These are phyloP conservation scores for Pseudogymnoascus sp. DNA, from an alignment of 2,329 filamentous ascomycete species.

Conservation along the genomic window DNA sequence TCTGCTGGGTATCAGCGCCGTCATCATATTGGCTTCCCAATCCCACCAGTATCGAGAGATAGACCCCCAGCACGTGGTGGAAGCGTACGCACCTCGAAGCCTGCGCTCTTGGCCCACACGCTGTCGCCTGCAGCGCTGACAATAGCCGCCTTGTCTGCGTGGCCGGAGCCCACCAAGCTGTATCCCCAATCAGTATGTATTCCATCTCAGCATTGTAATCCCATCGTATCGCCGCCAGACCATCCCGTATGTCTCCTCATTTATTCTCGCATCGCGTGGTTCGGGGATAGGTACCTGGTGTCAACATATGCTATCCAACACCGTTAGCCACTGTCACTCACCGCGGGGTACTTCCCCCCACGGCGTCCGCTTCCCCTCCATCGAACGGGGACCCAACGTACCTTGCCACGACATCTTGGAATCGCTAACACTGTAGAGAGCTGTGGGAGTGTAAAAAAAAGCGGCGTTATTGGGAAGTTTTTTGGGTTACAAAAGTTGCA, in stretches of 20 bases:
- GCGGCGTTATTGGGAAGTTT: not conserved
- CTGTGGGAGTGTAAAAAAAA: not conserved
- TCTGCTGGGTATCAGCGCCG: slow-evolving; percentile 33
- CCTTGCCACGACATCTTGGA: slow-evolving; percentile 69
- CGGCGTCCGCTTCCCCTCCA: not conserved
- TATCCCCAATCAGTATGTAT: slow-evolving; percentile 20
- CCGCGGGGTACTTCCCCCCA: slow-evolving; percentile 22
- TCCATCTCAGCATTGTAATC: not conserved
- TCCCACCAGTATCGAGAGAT: not conserved
- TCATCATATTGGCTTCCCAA: not conserved
- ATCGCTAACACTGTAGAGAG: slow-evolving; percentile 12
- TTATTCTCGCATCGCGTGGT: not conserved
- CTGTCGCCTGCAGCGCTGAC: slow-evolving; percentile 75
- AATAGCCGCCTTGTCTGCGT: slow-evolving; percentile 79
- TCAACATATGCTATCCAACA: slow-evolving; percentile 49
- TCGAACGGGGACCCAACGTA: slow-evolving; percentile 33
- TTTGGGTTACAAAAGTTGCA: slow-evolving; percentile 1
- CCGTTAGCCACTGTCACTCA: slow-evolving; percentile 4
- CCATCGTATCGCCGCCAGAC: not conserved
- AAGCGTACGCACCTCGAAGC: slow-evolving; percentile 45
- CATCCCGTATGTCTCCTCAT: not conserved
- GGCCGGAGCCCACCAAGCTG: slow-evolving; percentile 73
- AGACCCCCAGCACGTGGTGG: not conserved
- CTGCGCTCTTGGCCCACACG: slow-evolving; percentile 64
- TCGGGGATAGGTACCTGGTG: slow-evolving; percentile 42